Evolutionary conservation across 352 stramenopile genomes (phyloP).

Genomic region (Pythium folliculosum): DNA sequence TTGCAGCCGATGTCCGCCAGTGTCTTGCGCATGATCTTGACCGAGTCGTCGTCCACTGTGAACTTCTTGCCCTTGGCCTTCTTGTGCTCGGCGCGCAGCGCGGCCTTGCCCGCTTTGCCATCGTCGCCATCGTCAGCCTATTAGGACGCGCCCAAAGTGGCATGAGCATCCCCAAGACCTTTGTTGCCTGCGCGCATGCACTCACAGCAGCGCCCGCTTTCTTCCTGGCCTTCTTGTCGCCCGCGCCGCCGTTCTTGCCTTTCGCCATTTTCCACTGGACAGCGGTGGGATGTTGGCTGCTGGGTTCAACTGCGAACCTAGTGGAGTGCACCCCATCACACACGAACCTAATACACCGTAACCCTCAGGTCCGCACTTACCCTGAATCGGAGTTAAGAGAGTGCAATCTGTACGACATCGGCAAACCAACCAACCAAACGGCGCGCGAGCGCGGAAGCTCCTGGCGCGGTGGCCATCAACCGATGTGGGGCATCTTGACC

Average conservation of each 20-base stretch:
- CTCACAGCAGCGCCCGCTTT: conserved; percentile 14
- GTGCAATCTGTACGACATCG: conserved; percentile 4
- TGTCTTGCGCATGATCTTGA: conserved; percentile 59
- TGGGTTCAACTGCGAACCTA: conserved; percentile 15
- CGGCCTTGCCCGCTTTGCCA: conserved; percentile 21
- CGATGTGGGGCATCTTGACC: conserved; percentile 33
- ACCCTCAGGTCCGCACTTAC: background rate
- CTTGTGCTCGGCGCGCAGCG: conserved; percentile 32
- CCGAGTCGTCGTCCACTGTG: conserved; percentile 39
- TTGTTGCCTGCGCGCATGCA: background rate
- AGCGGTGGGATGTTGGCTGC: background rate
- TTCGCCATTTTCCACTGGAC: conserved; percentile 24
- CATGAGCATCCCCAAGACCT: too few species aligned
- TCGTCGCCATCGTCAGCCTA: conserved; percentile 14
- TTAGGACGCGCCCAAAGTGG: background rate
- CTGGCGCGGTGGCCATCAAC: conserved; percentile 20
- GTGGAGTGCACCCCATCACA: conserved; percentile 3
- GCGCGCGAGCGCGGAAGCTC: background rate
- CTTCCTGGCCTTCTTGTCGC: conserved; percentile 30
- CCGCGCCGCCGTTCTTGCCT: conserved; percentile 14
- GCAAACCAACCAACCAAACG: conserved; percentile 21
- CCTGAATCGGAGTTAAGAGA: conserved; percentile 21
- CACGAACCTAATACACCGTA: conserved; percentile 19
- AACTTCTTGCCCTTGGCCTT: conserved; percentile 37
- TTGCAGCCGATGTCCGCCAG: conserved; percentile 66